Base-by-base conservation (phyloP, 768 basidiomycete genomes). In the Calvatia gigantea region DNA sequence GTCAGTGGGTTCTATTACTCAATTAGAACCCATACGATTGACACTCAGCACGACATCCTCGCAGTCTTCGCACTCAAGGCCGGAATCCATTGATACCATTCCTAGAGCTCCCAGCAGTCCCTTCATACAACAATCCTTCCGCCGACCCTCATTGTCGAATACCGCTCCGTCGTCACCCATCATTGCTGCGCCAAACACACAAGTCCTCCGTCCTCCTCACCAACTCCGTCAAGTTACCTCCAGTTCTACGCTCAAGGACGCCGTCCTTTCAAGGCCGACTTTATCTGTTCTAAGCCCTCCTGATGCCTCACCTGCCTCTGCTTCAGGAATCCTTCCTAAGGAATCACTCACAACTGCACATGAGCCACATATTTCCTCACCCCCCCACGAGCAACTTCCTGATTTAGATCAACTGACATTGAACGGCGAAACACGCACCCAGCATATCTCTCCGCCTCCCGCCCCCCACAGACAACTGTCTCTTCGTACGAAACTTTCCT, bases 401-500 rank as follows among this genome's bases (percentile, higher is more conserved):
- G 51, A 60, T 43, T 9, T 55, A 23, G 39, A 60, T 45, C 45
- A 64, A 3, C 25, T 60, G 2, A 74, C 74, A 1, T 46, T 72
- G 19, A 67, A 64, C 29, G 77, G 70, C 51, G 50, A 58, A 9
- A 70, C 72, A 1, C 70, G 69, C 11, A 70, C 71, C 6, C 66
- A 72, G 32, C 56, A 73, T 11, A 47, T 64, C 1, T 77, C 80
- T 2, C 76, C 79, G 1, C 69, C 74, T 1, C 70, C 74, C 1
- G 41, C 54, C 6, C 45, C 77, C 1, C 67, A 54, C 0, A 76
- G 80, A 2, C 73, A 74, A 25, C 54, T 64, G 2, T 77, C 81
- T 0, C 68, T 89, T 9, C 78, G 79, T 5, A 75, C 79, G 0
- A 91, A 89, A 62, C 72, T 91, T 6, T 89, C 87, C 28, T 71